Percentiles rank a stretch among this genome's conserved stretches.
Conservation (phyloP, 768 basidiomycete species). For the Mycena haematopus region DNA sequence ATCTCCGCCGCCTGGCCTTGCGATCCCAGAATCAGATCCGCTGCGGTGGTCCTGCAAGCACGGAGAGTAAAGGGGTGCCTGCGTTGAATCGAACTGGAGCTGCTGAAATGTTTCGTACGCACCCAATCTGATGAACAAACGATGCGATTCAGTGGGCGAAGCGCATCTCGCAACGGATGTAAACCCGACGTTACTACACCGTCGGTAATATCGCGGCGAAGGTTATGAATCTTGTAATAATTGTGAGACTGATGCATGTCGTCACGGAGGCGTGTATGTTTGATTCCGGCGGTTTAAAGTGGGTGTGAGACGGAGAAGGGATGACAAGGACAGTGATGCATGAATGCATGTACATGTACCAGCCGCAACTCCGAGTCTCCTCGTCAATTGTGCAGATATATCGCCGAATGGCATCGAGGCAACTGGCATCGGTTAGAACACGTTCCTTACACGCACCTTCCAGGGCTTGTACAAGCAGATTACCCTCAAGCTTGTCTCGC, state of each 20-base stretch:
- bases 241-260: constrained; percentile 8
- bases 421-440: background rate
- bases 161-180: background rate
- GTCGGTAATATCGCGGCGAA: constrained; percentile 6
- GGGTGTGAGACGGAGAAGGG: background rate
- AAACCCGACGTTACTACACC: background rate
- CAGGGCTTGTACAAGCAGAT: background rate
- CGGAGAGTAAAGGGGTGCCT: background rate
- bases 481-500: background rate
- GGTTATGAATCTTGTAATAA: background rate
- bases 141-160: constrained; percentile 9
- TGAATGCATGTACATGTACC: background rate
- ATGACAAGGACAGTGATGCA: background rate
- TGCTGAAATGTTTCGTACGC: constrained; percentile 1
- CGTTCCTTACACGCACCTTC: constrained; percentile 2
- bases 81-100: background rate
- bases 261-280: constrained; percentile 16
- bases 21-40: background rate
- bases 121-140: background rate
- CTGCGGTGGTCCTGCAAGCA: constrained; percentile 4
- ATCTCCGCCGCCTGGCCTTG: background rate
- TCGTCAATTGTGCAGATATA: background rate
- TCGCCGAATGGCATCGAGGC: background rate
- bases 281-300: background rate
- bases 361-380: background rate